Conservation (phyloP, 2,329 filamentous ascomycete genomes). For the Phoma sp. region DNA sequence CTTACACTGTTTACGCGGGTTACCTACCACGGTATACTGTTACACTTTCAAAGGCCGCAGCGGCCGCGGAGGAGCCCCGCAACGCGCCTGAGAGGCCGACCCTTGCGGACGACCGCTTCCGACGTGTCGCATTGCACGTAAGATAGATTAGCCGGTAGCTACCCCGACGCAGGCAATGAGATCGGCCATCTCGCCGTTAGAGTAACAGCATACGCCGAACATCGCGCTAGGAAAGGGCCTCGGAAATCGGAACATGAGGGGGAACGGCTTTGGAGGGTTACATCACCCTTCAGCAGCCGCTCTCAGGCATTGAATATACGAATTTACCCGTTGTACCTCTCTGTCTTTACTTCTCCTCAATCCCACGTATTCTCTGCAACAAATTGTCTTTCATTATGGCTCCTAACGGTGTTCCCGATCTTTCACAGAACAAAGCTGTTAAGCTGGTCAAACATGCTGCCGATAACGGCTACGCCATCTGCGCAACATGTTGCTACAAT, state of each 20-base stretch:
- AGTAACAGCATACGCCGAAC: constrained; percentile 16
- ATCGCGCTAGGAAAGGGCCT: constrained; percentile 11
- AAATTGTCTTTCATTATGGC: constrained; percentile 57
- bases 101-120: not conserved
- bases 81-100: constrained; percentile 11
- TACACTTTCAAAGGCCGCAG: constrained; percentile 11
- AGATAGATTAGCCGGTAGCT: constrained; percentile 22
- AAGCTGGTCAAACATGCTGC: constrained; percentile 63
- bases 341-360: constrained; percentile 1
- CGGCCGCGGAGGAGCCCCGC: constrained; percentile 16
- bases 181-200: constrained; percentile 23
- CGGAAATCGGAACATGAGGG: constrained; percentile 18
- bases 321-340: constrained; percentile 5
- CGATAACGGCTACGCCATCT: constrained; percentile 63
- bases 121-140: constrained; percentile 2
- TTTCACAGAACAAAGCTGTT: constrained; percentile 51
- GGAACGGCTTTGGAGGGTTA: constrained; percentile 5
- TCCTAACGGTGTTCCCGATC: constrained; percentile 40
- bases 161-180: constrained; percentile 14
- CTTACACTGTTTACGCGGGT: not conserved
- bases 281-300: constrained; percentile 54
- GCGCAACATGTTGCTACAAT: constrained; percentile 70
- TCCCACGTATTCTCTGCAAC: not conserved
- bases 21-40: not conserved
- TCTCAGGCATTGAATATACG: constrained; percentile 46